Evolutionary conservation across 2,329 filamentous ascomycete genomes (phyloP), one percentile per base, ranked within the genome.

Genomic region (Dothidotthia symphoricarpi): DNA sequence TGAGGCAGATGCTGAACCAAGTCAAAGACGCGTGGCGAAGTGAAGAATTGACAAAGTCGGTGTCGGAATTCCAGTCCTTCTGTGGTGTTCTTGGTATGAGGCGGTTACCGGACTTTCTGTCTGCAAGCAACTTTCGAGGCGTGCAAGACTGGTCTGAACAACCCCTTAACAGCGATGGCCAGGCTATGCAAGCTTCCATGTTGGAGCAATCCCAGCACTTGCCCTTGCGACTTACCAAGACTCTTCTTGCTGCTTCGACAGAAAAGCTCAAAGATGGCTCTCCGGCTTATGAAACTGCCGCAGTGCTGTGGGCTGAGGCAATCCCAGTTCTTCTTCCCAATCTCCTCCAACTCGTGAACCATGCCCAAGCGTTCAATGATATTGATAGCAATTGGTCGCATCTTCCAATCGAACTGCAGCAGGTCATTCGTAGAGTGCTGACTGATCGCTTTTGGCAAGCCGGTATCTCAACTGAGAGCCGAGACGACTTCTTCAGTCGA

Each of bases 381-480:
- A 80, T 87, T 1, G 74, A 79, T 14, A 55, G 45, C 39, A 94
- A 89, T 59, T 98, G 93, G 91, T 74, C 77, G 8, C 79, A 83
- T 22, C 70, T 95, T 12, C 84, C 89, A 1, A 64, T 73, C 9
- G 88, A 94, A 28, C 84, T 94, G 74, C 83, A 83, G 41, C 71
- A 77, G 4, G 81, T 95, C 35, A 86, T 97, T 26, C 79, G 82
- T 28, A 80, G 87, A 15, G 88, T 97, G 14, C 72, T 98, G 15
- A 95, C 89, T 11, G 93, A 98, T 67, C 80, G 93, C 16, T 98
- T 98, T 65, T 98, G 93, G 93, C 93, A 98, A 72, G 88, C 90
- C 6, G 93, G 93, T 8, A 98, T 98, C 34, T 97, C 93, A 0
- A 86, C 85, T 45, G 93, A 95, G 16, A 97, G 88, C 55, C 89